Percentiles rank a stretch among this genome's conserved stretches.
phyloP scores from a whole-genome alignment of 1,139 yeast species.

The Yamadazyma friedrichii region DNA sequence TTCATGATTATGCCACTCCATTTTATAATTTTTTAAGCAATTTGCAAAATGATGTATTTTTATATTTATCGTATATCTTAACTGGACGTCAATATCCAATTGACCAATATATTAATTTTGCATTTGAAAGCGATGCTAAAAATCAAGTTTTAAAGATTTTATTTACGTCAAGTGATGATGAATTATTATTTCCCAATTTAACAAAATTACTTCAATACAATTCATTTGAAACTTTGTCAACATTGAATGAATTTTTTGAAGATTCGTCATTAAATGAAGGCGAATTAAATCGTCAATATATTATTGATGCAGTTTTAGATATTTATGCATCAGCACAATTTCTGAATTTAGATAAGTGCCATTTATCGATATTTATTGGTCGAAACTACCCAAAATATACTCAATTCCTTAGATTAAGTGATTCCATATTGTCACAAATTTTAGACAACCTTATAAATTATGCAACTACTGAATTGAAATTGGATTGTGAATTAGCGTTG shows the following conservation, averaged over 20 bases:
- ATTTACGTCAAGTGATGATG: constrained; percentile 15
- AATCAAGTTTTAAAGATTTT: constrained; percentile 2
- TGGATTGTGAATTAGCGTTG: constrained; percentile 72
- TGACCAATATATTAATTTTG: constrained; percentile 42
- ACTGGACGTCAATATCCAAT: constrained; percentile 82
- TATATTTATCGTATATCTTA: constrained; percentile 65
- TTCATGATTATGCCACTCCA: constrained; percentile 70
- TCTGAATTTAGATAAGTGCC: constrained; percentile 31
- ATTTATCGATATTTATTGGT: constrained; percentile 67
- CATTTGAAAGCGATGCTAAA: constrained; percentile 4
- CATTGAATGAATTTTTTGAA: constrained; percentile 77
- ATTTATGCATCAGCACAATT: constrained; percentile 40
- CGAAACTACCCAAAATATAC: constrained; percentile 76
- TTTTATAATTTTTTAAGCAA: constrained; percentile 53
- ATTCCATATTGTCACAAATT: constrained; percentile 48
- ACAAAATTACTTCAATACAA: constrained; percentile 47
- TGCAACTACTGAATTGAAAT: constrained; percentile 33
- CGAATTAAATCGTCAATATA: constrained; percentile 56
- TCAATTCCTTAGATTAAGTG: constrained; percentile 73
- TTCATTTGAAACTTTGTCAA: constrained; percentile 58
- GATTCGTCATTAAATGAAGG: constrained; percentile 64
- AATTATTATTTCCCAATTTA: constrained; percentile 60
- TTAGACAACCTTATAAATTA: constrained; percentile 52
- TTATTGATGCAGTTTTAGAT: constrained; percentile 65
- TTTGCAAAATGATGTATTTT: constrained; percentile 44